Base-by-base conservation (phyloP, 164 flowering plant species). In the Akebia trifoliata region DNA sequence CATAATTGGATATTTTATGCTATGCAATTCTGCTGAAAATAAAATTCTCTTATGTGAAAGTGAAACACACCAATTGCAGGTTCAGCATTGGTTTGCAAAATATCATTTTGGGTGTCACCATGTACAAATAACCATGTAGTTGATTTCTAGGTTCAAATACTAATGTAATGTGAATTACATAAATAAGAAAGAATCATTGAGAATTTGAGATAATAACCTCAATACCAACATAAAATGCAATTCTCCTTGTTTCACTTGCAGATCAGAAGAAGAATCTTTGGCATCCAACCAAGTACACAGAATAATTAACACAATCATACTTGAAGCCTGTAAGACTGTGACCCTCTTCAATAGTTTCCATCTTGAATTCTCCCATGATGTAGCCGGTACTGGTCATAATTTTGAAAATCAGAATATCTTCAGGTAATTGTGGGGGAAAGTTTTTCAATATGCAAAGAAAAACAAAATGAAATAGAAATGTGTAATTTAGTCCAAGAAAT, bases 291-390 rank as follows among this genome's bases (percentile, higher is more conserved):
- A 65, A 36, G 68, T 76, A 76, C 28, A 81, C 69, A 11, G 95
- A 86, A 69, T 84, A 84, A 49, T 90, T 90, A 63, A 75, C 66
- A 61, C 90, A 86, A 14, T 63, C 79, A 66, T 82, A 86, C 65
- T 69, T 80, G 63, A 82, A 86, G 54, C 82, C 86, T 7, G 66
- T 38, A 25, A 76, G 69, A 63, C 59, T 68, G 26, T 83, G 71
- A 24, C 81, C 85, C 52, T 81, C 78, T 63, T 74, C 75, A 22
- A 86, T 70, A 53, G 86, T 83, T 61, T 79, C 82, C 54, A 63
- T 51, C 70, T 82, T 83, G 24, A 78, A 71, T 63, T 78, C 66
- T 35, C 76, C 75, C 60, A 77, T 75, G 25, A 80, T 26, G 30
- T 74, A 65, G 12, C 65, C 64, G 31, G 85, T 17, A 78, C 93